Percentiles rank a stretch among this genome's conserved stretches.
These are phyloP conservation scores for Aspergillus bertholletiae DNA, from an alignment of 495 filamentous ascomycete species.

Conservation along the genomic window DNA sequence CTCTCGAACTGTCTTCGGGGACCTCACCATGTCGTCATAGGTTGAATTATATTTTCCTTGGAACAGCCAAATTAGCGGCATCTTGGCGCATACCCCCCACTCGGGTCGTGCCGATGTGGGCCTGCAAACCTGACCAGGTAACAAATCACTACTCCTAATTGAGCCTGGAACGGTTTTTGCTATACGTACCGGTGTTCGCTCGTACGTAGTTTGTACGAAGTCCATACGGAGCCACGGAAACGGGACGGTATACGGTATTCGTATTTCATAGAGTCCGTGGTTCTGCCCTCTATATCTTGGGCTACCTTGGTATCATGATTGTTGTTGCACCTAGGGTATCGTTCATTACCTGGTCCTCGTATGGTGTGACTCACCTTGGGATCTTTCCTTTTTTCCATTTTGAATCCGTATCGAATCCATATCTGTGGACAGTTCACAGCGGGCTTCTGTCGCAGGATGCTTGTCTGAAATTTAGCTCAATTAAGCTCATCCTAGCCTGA, in stretches of 20 bases:
- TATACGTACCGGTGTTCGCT: background rate
- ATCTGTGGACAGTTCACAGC: no score
- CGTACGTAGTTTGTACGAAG: no score
- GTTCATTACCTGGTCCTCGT: no score
- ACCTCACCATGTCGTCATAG: constrained; percentile 6
- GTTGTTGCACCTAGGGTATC: no score
- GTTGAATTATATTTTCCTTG: background rate
- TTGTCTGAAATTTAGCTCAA: background rate
- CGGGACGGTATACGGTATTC: background rate
- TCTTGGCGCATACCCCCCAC: constrained; percentile 1
- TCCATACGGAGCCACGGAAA: background rate
- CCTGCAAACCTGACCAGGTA: background rate
- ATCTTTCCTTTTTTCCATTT: no score
- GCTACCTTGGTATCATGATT: no score
- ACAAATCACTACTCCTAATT: background rate
- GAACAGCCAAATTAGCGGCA: background rate
- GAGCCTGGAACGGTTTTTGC: background rate
- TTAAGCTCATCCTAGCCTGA: background rate
- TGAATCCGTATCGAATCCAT: no score
- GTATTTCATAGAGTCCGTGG: background rate
- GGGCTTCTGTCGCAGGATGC: no score
- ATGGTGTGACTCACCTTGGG: no score
- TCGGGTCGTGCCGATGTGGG: constrained; percentile 9
- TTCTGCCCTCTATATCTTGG: no score
- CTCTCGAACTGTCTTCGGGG: no score